phyloP scores from a whole-genome alignment of 352 stramenopile species.

The Thalassiosira allenii region DNA sequence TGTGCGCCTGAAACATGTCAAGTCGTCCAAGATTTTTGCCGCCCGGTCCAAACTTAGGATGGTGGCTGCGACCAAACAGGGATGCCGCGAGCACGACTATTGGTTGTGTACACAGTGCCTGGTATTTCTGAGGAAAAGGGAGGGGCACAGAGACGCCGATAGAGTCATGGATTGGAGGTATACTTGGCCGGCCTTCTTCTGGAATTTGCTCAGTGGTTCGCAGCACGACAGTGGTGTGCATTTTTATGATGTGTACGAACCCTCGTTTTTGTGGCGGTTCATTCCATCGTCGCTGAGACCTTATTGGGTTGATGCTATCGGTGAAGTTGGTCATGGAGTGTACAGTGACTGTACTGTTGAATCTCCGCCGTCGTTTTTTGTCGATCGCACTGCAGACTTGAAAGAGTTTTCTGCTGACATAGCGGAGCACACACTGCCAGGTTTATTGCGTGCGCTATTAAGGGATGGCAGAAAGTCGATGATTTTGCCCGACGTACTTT shows the following conservation, averaged over 20 bases:
- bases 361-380: not conserved
- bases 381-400: not conserved
- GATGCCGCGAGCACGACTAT: no score
- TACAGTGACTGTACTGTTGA: not conserved
- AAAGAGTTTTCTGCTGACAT: not conserved
- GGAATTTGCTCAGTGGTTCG: slow-evolving; percentile 6
- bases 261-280: slow-evolving; percentile 10
- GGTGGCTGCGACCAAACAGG: no score
- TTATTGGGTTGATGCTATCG: slow-evolving; percentile 6
- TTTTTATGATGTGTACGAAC: not conserved
- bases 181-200: slow-evolving; percentile 19
- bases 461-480: not conserved
- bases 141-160: no score
- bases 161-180: no score
- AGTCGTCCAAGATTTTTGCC: no score
- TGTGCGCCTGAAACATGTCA: no score
- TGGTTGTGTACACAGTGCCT: no score
- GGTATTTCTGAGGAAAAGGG: no score
- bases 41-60: no score
- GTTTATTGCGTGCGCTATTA: not conserved
- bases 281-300: not conserved
- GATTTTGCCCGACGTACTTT: slow-evolving; percentile 17
- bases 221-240: not conserved
- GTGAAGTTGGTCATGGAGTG: not conserved
- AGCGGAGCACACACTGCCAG: not conserved